Base-by-base conservation (phyloP, 106 monocot species). In the Gastrodia elata region DNA sequence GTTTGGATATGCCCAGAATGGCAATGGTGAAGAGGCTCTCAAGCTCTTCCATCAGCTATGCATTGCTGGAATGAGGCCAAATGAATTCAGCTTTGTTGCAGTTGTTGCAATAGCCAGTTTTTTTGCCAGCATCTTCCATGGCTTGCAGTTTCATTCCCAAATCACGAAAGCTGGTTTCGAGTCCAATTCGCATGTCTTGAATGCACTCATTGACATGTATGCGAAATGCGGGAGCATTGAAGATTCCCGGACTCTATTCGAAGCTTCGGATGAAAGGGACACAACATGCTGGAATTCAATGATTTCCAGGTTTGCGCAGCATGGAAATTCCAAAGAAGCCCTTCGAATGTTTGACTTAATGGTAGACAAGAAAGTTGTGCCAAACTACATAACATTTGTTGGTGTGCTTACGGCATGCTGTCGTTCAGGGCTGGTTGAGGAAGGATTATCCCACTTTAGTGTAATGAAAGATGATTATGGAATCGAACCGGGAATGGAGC, bases 141-240 rank as follows among this genome's bases (percentile, higher is more conserved):
- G 87, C 10, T 74, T 73, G 20, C 89, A 89, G 69, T 79, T 89
- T 38, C 95, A 96, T 74, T 37, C 39, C 7, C 85, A 84, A 59
- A 86, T 92, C 43, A 80, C 87, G 71, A 92, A 92, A 81, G 58
- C 38, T 26, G 95, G 92, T 43, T 38, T 84, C 18, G 77, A 86
- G 2, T 71, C 56, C 26, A 84, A 88, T 61, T 71, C 82, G n/a
- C 89, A 89, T 79, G 77, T 96, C 68, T 77, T 77, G 37, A 96
- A 90, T 87, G 82, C 84, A 35, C 92, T 96, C 30, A 74, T 88
- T 22, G 95, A 96, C 77, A 87, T 89, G 88, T 97, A 97, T 80
- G 93, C 90, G 8, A 97, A 93, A 68, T 97, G 93, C 73, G 97
- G 97, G 14, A 79, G 64, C 38, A 85, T 97, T 15, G 65, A 59